Base-by-base conservation (phyloP, 495 filamentous ascomycete genomes). In the Parathielavia hyrcaniae region DNA sequence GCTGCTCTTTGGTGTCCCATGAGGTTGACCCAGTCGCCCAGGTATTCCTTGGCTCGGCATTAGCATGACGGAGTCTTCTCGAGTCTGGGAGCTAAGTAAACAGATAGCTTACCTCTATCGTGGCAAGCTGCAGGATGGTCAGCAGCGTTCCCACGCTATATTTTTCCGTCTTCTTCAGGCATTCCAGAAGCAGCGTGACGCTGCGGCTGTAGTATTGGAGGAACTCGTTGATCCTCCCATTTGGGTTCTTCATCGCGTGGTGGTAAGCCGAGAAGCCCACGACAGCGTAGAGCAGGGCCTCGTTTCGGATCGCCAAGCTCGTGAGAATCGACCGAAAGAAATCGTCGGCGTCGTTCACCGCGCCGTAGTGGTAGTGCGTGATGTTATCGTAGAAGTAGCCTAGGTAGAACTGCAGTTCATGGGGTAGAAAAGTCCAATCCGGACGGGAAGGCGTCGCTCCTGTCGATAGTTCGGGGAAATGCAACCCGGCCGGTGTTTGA, bases 221-320 rank as follows among this genome's bases (percentile, higher is more conserved):
- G 67, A 98, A 98, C 45, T 85, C 83, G 55, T 85, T 81, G 17
- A 96, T 83, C 57, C 82, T 83, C 13, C 86, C 89, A 44, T 82
- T 75, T 5, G 84, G 80, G 45, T 81, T 80, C 39, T 76, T 77
- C 58, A 97, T 68, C 19, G 86, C 86, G 59, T 88, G 78, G 63
- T 92, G 91, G 68, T 95, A 98, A 16, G 91, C 90, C 0, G 92
- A 76, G 67, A 96, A 97, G 26, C 87, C 91, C n/a, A 89, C 88
- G 16, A 97, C 77, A 0, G 91, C 93, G 68, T 95, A 88, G 36
- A 96, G 75, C 13, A 98, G 79, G 17, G 92, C 86, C 49, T 96
- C 88, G 68, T 92, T 81, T 30, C 81, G 81, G 32, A 91, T 68
- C 8, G 91, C 91, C 53, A 86, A 73, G 22, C 87, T 84, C 39